Percentiles rank a stretch among this genome's conserved stretches.
Conservation (phyloP, 2,329 filamentous ascomycete species). For the Calonectria crousiana region DNA sequence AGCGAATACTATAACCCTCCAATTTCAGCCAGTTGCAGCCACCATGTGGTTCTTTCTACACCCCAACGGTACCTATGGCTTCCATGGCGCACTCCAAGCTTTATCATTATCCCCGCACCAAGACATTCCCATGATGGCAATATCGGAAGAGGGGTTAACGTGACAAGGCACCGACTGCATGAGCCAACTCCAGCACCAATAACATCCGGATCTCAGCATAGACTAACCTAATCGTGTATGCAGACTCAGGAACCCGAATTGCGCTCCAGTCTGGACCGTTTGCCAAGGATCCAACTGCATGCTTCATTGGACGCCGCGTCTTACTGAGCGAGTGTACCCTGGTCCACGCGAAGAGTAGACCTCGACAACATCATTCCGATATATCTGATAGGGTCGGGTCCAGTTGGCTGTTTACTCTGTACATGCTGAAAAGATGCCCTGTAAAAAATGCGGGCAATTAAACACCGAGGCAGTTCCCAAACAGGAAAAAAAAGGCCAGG, state of each 20-base stretch:
- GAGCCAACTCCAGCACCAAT: slow-evolving; percentile 1
- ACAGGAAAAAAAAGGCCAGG: background rate
- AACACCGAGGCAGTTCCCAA: background rate
- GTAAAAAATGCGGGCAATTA: background rate
- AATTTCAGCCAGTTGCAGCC: too few relatives aligned
- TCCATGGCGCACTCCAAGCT: background rate
- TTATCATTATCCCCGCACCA: background rate
- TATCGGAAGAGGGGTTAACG: background rate
- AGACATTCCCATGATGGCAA: background rate
- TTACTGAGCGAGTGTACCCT: background rate
- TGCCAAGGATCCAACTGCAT: background rate
- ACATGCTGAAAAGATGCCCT: background rate
- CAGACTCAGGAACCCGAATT: slow-evolving; percentile 4
- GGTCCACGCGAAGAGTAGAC: background rate
- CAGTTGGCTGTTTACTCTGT: too few relatives aligned
- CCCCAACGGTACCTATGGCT: too few relatives aligned
- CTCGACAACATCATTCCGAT: background rate
- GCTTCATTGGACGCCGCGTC: background rate
- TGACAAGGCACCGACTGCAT: background rate
- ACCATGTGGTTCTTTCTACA: background rate
- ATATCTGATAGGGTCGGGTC: too few relatives aligned
- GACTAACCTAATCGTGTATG: background rate
- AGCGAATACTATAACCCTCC: background rate
- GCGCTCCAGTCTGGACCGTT: background rate
- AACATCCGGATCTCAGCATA: background rate